A percentile compares a stretch with the other conserved stretches of the same genome.
These are phyloP conservation scores for Chrysoporthe puriensis DNA, from an alignment of 2,329 filamentous ascomycete genomes.

Conservation along the genomic window DNA sequence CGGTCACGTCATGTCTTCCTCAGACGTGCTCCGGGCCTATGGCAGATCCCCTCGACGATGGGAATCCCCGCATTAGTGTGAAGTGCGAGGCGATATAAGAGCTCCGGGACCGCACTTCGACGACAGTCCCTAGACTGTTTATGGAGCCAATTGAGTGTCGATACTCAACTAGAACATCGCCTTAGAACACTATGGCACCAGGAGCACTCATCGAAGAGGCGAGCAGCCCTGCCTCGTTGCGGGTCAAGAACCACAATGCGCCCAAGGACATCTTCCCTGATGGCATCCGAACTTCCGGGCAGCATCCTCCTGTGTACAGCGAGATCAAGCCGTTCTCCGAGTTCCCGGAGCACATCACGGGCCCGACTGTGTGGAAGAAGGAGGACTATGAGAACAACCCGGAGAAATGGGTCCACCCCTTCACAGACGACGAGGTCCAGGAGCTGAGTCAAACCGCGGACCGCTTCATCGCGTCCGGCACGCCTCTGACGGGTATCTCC, in stretches of 20 bases:
- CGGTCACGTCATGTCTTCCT: conserved; percentile 22
- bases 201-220: conserved; percentile 28
- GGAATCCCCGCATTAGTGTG: neutral
- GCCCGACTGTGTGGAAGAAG: conserved; percentile 73
- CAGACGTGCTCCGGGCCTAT: conserved; percentile 18
- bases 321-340: conserved; percentile 67
- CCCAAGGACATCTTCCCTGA: conserved; percentile 48
- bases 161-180: neutral
- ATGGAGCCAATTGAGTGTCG: neutral
- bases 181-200: conserved; percentile 29
- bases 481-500: conserved; percentile 70
- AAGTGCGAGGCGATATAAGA: conserved; percentile 5
- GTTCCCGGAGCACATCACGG: conserved; percentile 73
- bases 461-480: conserved; percentile 66
- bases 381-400: conserved; percentile 66
- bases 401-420: conserved; percentile 73
- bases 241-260: conserved; percentile 39
- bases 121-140: neutral
- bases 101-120: conserved; percentile 1
- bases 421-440: conserved; percentile 66
- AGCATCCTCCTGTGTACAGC: conserved; percentile 70
- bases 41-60: neutral
- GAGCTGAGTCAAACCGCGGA: conserved; percentile 72
- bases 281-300: conserved; percentile 63
- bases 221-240: conserved; percentile 12